A percentile compares a stretch with the other conserved stretches of the same genome.
phyloP scores from a whole-genome alignment of 2,329 filamentous ascomycete genomes.

The Talaromyces piceae region DNA sequence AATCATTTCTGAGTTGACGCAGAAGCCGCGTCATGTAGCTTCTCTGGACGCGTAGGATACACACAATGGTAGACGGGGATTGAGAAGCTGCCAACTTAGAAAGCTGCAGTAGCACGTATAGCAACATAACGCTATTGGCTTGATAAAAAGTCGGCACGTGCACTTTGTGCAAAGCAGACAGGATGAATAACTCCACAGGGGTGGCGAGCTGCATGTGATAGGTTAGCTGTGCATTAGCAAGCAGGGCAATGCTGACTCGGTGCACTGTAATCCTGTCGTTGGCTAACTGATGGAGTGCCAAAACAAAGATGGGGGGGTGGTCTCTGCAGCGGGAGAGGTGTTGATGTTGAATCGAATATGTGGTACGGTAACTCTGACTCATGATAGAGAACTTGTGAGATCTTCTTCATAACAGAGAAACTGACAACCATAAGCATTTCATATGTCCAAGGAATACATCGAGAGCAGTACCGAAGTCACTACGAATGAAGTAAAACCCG shows the following conservation, averaged over 20 bases:
- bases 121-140: neutral
- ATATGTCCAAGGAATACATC: too few species aligned
- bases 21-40: neutral
- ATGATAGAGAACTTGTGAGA: too few species aligned
- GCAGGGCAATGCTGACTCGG: neutral
- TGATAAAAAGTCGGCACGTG: neutral
- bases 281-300: neutral
- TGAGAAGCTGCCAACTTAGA: neutral
- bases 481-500: neutral
- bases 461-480: neutral
- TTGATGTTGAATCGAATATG: too few species aligned
- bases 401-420: too few species aligned
- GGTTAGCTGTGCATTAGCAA: neutral
- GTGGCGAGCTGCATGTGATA: neutral
- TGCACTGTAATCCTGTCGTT: neutral
- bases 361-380: too few species aligned
- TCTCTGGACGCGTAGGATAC: too few species aligned
- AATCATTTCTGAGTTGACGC: neutral
- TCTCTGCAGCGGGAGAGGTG: too few species aligned
- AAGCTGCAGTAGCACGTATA: neutral
- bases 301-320: too few species aligned
- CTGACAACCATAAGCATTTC: too few species aligned
- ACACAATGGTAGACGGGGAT: neutral
- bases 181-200: neutral
- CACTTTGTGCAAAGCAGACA: neutral